Evolutionary conservation across 2,329 filamentous ascomycete species (phyloP).

Genomic region (Pseudogymnoascus sp.): DNA sequence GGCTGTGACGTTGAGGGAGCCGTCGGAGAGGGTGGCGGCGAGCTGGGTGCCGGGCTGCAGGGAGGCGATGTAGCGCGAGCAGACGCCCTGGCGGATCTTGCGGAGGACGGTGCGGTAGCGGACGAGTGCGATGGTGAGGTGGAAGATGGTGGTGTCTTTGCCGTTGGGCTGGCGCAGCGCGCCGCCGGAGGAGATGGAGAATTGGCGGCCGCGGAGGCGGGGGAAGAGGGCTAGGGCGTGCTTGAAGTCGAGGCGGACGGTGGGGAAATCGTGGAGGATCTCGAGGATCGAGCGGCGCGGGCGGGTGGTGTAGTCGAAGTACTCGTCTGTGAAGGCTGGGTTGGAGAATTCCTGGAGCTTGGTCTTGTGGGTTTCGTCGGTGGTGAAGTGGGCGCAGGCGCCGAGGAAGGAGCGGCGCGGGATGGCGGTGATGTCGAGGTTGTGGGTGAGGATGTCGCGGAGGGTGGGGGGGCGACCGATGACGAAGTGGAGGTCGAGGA

Average conservation of each 20-base stretch:
- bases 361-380: slow-evolving; percentile 65
- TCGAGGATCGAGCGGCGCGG: slow-evolving; percentile 87
- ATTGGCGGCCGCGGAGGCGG: slow-evolving; percentile 76
- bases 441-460: slow-evolving; percentile 67
- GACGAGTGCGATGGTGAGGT: slow-evolving; percentile 78
- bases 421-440: slow-evolving; percentile 83
- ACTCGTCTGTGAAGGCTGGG: slow-evolving; percentile 74
- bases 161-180: slow-evolving; percentile 16
- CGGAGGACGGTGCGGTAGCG: slow-evolving; percentile 85
- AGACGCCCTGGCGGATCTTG: slow-evolving; percentile 76
- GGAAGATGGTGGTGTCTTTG: slow-evolving; percentile 41
- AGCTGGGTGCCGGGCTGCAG: slow-evolving; percentile 44
- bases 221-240: slow-evolving; percentile 69
- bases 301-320: slow-evolving; percentile 91
- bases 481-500: slow-evolving; percentile 30
- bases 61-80: slow-evolving; percentile 73
- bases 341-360: slow-evolving; percentile 77
- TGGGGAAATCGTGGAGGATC: slow-evolving; percentile 82
- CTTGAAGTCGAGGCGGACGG: slow-evolving; percentile 71
- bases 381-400: slow-evolving; percentile 66
- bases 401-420: slow-evolving; percentile 82
- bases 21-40: slow-evolving; percentile 45
- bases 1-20: slow-evolving; percentile 49
- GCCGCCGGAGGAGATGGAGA: slow-evolving; percentile 80
- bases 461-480: slow-evolving; percentile 42